Evolutionary conservation across 2,329 filamentous ascomycete genomes (phyloP).

Genomic region (Boeremia exigua): DNA sequence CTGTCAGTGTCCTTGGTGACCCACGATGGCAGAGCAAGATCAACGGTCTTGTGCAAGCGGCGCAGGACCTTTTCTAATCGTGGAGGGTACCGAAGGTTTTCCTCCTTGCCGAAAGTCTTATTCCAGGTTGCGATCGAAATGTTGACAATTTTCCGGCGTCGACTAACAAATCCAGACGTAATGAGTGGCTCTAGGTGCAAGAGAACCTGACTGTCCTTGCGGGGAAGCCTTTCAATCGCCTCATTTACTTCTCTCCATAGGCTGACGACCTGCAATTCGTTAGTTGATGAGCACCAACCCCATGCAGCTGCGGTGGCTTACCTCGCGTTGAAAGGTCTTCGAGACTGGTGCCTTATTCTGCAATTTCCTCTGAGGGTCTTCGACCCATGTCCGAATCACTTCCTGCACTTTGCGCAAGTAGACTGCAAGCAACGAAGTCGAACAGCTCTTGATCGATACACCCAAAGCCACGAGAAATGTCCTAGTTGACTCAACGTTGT

Average conservation of each 20-base stretch:
- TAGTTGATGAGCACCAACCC: slow-evolving; percentile 3
- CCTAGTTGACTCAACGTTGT: slow-evolving; percentile 49
- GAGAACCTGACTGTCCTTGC: slow-evolving; percentile 64
- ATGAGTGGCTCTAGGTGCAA: slow-evolving; percentile 60
- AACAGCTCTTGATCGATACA: slow-evolving; percentile 47
- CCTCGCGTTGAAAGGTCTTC: slow-evolving; percentile 35
- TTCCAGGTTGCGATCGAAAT: slow-evolving; percentile 72
- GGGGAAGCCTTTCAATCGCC: slow-evolving; percentile 61
- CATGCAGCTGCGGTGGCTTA: slow-evolving; percentile 20
- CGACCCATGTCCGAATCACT: slow-evolving; percentile 68
- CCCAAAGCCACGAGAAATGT: slow-evolving; percentile 62
- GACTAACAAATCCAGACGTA: slow-evolving; percentile 60
- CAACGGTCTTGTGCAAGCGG: slow-evolving; percentile 62
- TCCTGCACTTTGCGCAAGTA: slow-evolving; percentile 67
- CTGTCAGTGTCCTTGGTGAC: slow-evolving; percentile 44
- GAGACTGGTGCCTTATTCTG: slow-evolving; percentile 27
- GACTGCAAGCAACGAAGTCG: slow-evolving; percentile 58
- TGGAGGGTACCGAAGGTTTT: slow-evolving; percentile 68
- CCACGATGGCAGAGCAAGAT: slow-evolving; percentile 59
- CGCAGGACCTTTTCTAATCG: slow-evolving; percentile 68
- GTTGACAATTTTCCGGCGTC: slow-evolving; percentile 58
- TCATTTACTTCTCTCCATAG: slow-evolving; percentile 57
- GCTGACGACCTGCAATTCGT: slow-evolving; percentile 38
- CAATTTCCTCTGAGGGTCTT: slow-evolving; percentile 56
- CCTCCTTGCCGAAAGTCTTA: slow-evolving; percentile 66